Base-by-base conservation (phyloP, 78 protist genomes). In the Paratrimastix pyriformis region DNA sequence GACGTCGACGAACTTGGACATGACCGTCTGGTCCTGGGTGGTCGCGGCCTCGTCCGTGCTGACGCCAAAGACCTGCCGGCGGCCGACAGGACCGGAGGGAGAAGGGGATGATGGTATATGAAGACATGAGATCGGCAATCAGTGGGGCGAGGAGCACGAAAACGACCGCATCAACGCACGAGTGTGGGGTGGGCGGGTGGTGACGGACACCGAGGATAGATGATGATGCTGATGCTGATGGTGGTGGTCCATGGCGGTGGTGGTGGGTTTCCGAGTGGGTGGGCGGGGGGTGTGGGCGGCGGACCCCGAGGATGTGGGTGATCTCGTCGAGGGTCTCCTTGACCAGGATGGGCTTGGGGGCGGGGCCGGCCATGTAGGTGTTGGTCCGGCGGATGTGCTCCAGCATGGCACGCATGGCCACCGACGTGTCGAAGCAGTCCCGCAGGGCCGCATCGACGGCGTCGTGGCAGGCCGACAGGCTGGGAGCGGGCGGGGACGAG, bases 371-470 rank as follows among this genome's bases (percentile, higher is more conserved):
- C n/a, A 50, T 50, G 29, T 11, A 15, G 13, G 68, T 62, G 68
- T 62, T 62, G 15, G 68, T 33, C 21, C 15, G 29, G 68, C 68
- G 68, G 18, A 62, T 15, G 15, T 29, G 29, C 18, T 38, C 52
- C 38, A 32, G 59, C 30, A 71, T 35, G 0, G 35, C 15, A 0
- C 9, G 32, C 38, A 92, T 43, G 8, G 71, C 97, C 0, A 30
- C 38, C 33, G 87, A 73, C 29, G 95, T 93, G 91, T 96, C 80
- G 81, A 93, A 90, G 81, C 77, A 84, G 77, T 96, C 92, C 58
- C 68, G 3, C 43, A 96, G 60, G 2, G 87, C 88, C 4, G 38
- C 59, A 75, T 91, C 83, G 11, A 89, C 88, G 15, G 29, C 74
- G n/a, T 2, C 21, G 52, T 80, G 24, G 50, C 65, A 4, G 24